Base-by-base conservation (phyloP, 2,329 filamentous ascomycete species). In the Nigrospora sphaerica region DNA sequence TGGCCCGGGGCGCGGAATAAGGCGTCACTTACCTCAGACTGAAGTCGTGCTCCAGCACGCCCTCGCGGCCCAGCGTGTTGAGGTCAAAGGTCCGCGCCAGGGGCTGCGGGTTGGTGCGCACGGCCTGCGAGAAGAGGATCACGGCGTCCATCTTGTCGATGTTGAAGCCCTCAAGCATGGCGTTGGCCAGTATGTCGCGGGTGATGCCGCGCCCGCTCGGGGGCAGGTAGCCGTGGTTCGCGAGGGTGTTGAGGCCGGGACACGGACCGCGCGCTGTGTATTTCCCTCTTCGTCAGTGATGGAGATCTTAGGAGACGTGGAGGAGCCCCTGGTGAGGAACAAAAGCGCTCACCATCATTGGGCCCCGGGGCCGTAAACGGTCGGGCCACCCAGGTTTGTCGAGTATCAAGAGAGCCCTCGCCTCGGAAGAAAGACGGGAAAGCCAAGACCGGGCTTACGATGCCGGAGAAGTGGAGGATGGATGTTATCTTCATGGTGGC, bases 211-310 rank as follows among this genome's bases (percentile, higher is more conserved):
- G 53, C 14, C 54, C 54, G 19, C 39, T 32, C 16, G 51, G 54
- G 17, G 53, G 53, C 18, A 55, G 36, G 43, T 49, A 57, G 4
- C 54, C 54, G 34, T 57, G 53, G 38, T 57, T 57, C 10, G 54
- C 52, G 16, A 57, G 45, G 17, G 48, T 45, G 19, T 57, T 57
- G 14, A 57, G 49, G 43, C 54, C 54, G 13, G 54, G 54, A 44
- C 54, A 57, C 16, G 54, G 54, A 17, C 43, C 49, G 2, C 54
- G 53, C 11, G 50, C 53, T 55, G 31, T 12, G 23, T 32, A 10
- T 17, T 18, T 10, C 23, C 23, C 23, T 28, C 23, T 6, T 9
- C 23, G 23, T 28, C 23, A 28, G 23, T 9, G 23, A 10, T 9
- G 7, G 4, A n/a, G 23, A 2, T 28, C 23, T 6, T 5, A 2